Percentiles rank a stretch among this genome's conserved stretches.
Evolutionary conservation across 768 basidiomycete genomes (phyloP).

Genomic region (Galerina sulciceps): DNA sequence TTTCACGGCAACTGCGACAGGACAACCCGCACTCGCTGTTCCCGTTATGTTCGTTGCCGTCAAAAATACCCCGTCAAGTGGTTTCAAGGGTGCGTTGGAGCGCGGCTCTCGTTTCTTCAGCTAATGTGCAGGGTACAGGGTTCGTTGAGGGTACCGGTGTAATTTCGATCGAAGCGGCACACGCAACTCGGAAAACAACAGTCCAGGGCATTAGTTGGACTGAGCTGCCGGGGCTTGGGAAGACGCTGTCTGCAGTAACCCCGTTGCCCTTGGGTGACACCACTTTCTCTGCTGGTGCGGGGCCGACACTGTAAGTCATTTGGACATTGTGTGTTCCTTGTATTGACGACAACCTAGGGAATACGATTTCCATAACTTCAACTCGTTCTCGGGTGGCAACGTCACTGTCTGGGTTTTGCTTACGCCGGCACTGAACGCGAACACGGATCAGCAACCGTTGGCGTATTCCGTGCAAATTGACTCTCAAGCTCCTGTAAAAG

Average conservation of each 20-base stretch:
- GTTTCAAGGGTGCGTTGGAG: constrained; percentile 50
- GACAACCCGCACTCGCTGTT: constrained; percentile 38
- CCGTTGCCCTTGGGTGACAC: constrained; percentile 57
- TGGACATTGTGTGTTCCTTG: background rate
- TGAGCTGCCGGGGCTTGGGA: constrained; percentile 62
- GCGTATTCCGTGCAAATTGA: constrained; percentile 58
- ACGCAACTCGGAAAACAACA: constrained; percentile 50
- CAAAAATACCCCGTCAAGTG: constrained; percentile 40
- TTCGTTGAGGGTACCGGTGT: constrained; percentile 69
- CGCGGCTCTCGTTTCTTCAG: background rate
- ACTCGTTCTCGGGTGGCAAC: constrained; percentile 48
- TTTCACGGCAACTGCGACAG: constrained; percentile 48
- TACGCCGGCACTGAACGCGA: constrained; percentile 57
- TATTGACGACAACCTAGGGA: constrained; percentile 37
- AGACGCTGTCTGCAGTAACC: constrained; percentile 63
- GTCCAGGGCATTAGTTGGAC: constrained; percentile 61
- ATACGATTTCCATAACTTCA: constrained; percentile 71
- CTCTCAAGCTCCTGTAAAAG: constrained; percentile 40
- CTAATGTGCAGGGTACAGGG: constrained; percentile 33
- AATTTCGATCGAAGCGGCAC: constrained; percentile 70
- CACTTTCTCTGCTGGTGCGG: constrained; percentile 64
- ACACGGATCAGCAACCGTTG: constrained; percentile 52
- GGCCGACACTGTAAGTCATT: constrained; percentile 57
- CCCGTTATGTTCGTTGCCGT: constrained; percentile 38
- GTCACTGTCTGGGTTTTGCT: constrained; percentile 51